Evolutionary conservation across 2,329 filamentous ascomycete species (phyloP).

Genomic region (Xylariaceae sp.): DNA sequence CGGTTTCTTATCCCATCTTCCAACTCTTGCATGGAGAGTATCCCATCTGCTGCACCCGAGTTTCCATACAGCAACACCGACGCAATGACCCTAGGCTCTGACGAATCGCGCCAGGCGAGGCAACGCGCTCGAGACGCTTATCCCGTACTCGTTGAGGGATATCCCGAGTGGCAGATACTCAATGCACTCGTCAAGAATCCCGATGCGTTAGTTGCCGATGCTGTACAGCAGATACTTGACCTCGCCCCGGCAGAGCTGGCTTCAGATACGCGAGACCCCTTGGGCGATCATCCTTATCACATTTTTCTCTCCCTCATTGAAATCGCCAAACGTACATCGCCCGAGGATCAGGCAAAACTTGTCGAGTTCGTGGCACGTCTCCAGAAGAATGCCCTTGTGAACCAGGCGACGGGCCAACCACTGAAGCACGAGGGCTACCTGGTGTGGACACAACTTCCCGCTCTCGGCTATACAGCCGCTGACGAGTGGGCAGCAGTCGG

Average conservation of each 20-base stretch:
- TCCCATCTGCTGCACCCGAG: no score
- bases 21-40: no score
- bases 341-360: neutral
- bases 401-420: neutral
- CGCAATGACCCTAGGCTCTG: neutral
- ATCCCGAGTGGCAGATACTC: neutral
- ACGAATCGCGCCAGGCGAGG: neutral
- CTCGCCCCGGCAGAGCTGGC: neutral
- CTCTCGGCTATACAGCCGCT: neutral
- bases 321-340: neutral
- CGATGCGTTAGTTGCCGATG: neutral
- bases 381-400: neutral
- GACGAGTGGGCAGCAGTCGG: neutral
- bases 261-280: neutral
- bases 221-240: neutral
- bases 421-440: neutral
- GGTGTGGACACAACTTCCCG: neutral
- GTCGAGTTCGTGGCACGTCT: neutral
- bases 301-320: neutral
- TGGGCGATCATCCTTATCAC: conserved; percentile 1
- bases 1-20: no score
- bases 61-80: no score
- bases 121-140: neutral
- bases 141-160: neutral
- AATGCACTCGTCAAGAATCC: no score